Conservation (phyloP, 306 rosid species). For the Pyrus betulifolia region DNA sequence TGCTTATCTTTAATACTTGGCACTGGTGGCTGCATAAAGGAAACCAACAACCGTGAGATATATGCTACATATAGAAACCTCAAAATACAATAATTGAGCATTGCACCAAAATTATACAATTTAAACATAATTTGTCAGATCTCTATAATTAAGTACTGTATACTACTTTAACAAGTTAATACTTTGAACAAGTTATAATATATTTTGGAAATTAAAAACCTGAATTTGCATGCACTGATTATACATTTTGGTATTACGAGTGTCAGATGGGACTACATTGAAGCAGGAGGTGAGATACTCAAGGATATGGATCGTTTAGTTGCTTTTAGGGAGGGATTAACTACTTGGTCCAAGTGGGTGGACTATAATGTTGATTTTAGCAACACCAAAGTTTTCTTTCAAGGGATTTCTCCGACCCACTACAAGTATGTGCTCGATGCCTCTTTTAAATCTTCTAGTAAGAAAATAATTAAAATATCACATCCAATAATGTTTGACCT, state of each 20-base stretch:
- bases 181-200: too few relatives aligned
- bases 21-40: slow-evolving; percentile 54
- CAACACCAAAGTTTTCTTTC: slow-evolving; percentile 27
- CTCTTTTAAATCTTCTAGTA: neutral
- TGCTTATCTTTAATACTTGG: slow-evolving; percentile 40
- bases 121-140: too few relatives aligned
- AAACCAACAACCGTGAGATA: slow-evolving; percentile 18
- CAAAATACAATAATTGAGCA: too few relatives aligned
- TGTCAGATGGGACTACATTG: slow-evolving; percentile 34
- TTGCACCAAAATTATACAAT: too few relatives aligned
- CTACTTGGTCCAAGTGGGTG: slow-evolving; percentile 47
- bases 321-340: slow-evolving; percentile 22
- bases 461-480: too few relatives aligned
- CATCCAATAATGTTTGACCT: too few relatives aligned
- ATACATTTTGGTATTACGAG: neutral
- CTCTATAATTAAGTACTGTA: too few relatives aligned
- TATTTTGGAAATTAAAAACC: too few relatives aligned
- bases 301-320: slow-evolving; percentile 38
- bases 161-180: too few relatives aligned
- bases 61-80: neutral
- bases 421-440: neutral
- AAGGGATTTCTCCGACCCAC: slow-evolving; percentile 35
- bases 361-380: slow-evolving; percentile 23
- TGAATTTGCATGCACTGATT: too few relatives aligned
- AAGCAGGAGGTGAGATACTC: slow-evolving; percentile 7